Base-by-base conservation (phyloP, 768 basidiomycete species). In the Lentinula boryana region DNA sequence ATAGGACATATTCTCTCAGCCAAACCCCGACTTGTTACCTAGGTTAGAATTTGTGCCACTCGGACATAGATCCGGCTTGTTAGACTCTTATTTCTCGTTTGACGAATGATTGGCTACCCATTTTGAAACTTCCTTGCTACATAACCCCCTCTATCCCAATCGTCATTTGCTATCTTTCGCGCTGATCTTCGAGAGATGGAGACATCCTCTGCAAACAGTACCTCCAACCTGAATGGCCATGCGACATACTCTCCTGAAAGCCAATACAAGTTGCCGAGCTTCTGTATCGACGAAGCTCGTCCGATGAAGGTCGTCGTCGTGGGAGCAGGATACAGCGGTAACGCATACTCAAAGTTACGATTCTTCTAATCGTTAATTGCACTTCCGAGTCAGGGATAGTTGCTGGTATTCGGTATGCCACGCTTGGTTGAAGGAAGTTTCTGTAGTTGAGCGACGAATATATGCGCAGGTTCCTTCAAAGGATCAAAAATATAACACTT, bases 301-400 rank as follows among this genome's bases (percentile, higher is more conserved):
- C 81, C 78, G 16, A 80, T 85, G 58, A 81, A 76, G 63, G 82
- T 85, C 31, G 76, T 81, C 4, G 71, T 78, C 31, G 81, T 86
- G 36, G 85, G 85, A 36, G 82, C 84, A 9, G 84, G 85, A 1
- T 85, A 78, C 68, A 81, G 81, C 50, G 85, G 85, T 77, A 36
- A 64, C 27, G 73, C 63, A 36, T 16, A 23, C 15, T 35, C 36
- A 54, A 40, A 49, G 35, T 38, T 18, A 41, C 40, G 0, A 21
- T 9, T 32, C n/a, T 43, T 49, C 35, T 8, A 40, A 48, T 51
- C n/a, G 15, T 21, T 40, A 9, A 48, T 5, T 3, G 31, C 57
- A 15, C 43, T 46, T 4, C 48, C 36, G 36, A 38, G 13, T 38
- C 5, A 78, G 78, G 78, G 3, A 82, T 86, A 63, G 75, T 79